Evolutionary conservation across 1,284 basidiomycete species (phyloP).

Genomic region (Rhizoctonia solani): DNA sequence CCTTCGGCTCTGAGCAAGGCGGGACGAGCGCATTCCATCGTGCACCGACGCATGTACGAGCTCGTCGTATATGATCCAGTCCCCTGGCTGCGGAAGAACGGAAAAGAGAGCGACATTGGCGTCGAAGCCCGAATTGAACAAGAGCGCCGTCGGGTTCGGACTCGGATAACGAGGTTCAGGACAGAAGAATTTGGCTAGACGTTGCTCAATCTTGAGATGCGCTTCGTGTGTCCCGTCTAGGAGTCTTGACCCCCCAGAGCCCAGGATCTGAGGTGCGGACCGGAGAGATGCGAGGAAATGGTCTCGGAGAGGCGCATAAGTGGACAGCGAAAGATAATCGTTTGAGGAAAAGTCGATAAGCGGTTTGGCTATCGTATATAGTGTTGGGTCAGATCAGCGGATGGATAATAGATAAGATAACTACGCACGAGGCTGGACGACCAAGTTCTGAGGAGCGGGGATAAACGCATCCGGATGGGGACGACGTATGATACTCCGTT

Average conservation of each 20-base stretch:
- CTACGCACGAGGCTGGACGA: not conserved
- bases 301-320: constrained; percentile 59
- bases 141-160: constrained; percentile 65
- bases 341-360: constrained; percentile 82
- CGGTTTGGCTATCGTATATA: constrained; percentile 38
- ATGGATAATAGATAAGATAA: not conserved
- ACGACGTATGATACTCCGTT: constrained; percentile 12
- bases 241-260: constrained; percentile 87
- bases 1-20: constrained; percentile 50
- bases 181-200: constrained; percentile 51
- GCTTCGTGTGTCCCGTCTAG: constrained; percentile 76
- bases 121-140: constrained; percentile 96
- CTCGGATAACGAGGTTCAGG: constrained; percentile 48
- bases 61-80: constrained; percentile 84
- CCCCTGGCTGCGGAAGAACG: constrained; percentile 76
- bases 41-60: constrained; percentile 92
- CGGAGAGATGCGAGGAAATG: constrained; percentile 62
- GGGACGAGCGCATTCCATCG: constrained; percentile 80
- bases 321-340: constrained; percentile 89
- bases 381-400: constrained; percentile 51
- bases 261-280: constrained; percentile 66
- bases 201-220: constrained; percentile 70
- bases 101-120: constrained; percentile 91
- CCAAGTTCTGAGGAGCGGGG: not conserved
- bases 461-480: constrained; percentile 28